Base-by-base conservation (phyloP, 148 eudicot genomes). In the Cornus controversa region DNA sequence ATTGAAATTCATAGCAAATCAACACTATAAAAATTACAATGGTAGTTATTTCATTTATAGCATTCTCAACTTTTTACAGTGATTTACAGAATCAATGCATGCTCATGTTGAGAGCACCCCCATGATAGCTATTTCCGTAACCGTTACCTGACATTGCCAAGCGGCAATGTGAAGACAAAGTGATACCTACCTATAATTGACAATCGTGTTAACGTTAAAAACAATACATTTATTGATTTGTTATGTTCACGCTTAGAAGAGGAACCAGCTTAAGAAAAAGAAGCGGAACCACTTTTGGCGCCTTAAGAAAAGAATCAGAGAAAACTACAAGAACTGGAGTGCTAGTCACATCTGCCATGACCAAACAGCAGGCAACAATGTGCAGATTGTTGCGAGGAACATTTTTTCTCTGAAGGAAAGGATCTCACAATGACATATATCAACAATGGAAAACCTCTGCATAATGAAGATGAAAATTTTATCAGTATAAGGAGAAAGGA, bases 381-480 rank as follows among this genome's bases (percentile, higher is more conserved):
- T 40, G 37, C 66, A 34, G 25, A n/a, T 27, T 69, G 72, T 22
- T 62, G 76, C 13, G 53, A 27, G 53, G 64, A 2, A 66, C 40
- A 73, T 66, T 24, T 42, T 58, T 79, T 77, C 84, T 77, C 81
- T 77, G 70, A 78, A 77, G 73, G 34, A 53, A 78, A 72, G 66
- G 74, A 81, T 81, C 80, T 78, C 76, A 80, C 75, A 71, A 69
- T 75, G 70, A 78, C 80, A 58, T 81, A 75, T 54, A 79, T 74
- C 74, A 83, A 77, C 70, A 42, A 73, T 64, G 76, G 73, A 72
- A 57, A 80, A 76, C 73, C 77, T 82, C 90, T 85, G 90, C 90
- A 87, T 78, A 85, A 78, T 67, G 80, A 79, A 62, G 36, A 60
- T 63, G 29, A 74, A 62, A 60, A 34, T 16, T 13, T 24, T 50